Base-by-base conservation (phyloP, 176 grass and related monocot species). In the Saccharum officinarum region DNA sequence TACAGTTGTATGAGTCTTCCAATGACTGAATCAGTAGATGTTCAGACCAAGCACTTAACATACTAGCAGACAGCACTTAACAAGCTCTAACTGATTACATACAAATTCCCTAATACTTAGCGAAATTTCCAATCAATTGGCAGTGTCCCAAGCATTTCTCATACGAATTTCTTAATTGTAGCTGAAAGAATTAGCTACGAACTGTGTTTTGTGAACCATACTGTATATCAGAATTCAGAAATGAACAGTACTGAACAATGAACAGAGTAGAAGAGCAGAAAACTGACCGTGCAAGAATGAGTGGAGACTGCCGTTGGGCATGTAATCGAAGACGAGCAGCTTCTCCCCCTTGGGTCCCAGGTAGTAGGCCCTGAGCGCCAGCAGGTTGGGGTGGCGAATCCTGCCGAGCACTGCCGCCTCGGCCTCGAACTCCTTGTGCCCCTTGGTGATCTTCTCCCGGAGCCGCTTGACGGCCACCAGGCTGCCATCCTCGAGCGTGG, bases 361-460 rank as follows among this genome's bases (percentile, higher is more conserved):
- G 91, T 95, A 95, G 65, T 88, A 95, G 0, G 93, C 93, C n/a
- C 85, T 76, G 42, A 95, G 63, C 34, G 90, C 23, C 23, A 95
- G 82, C 49, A 92, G 81, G 57, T 90, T 90, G 30, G 80, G 79
- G 20, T 95, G 90, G 3, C 90, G 33, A 38, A 95, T 81, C 73
- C 88, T 78, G 4, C 93, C 93, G 1, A 95, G 90, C 49, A 67
- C 64, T n/a, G 28, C 65, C 3, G 87, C 93, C 85, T 95, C 93
- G 0, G 85, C 63, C 55, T 95, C 93, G 37, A 95, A 95, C 14
- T 95, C 93, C 88, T 88, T 95, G 52, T 90, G 93, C 0, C 70
- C 64, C 85, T 95, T 95, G 28, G 93, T 92, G 77, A 95, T 88
- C 90, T 95, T 95, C 88, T 95, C 93, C 68, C 93, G 74, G 22